phyloP scores from a whole-genome alignment of 257 asterid species.

The Primulina eburnea region DNA sequence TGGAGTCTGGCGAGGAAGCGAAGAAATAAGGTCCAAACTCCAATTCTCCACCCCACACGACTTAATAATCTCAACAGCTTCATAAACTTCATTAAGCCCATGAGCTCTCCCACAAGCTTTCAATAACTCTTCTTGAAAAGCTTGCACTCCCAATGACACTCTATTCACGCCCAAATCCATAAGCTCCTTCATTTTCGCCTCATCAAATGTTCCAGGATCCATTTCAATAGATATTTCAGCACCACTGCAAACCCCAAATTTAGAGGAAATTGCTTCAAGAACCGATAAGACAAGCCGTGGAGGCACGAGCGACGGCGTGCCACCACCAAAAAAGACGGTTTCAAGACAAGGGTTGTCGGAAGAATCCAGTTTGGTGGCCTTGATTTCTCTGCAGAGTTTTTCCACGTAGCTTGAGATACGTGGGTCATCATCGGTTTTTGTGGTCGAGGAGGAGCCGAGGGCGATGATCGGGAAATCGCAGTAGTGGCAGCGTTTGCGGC shows the following conservation, averaged over 20 bases:
- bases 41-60: conserved; percentile 68
- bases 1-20: conserved; percentile 77
- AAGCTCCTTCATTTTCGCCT: conserved; percentile 47
- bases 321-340: conserved; percentile 91
- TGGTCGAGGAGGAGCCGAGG: conserved; percentile 50
- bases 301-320: conserved; percentile 93
- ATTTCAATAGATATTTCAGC: conserved; percentile 98
- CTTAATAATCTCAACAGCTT: conserved; percentile 70
- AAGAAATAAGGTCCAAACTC: conserved; percentile 90
- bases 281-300: conserved; percentile 58
- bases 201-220: conserved; percentile 96
- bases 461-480: conserved; percentile 95
- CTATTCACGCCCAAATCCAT: conserved; percentile 73
- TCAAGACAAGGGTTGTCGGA: conserved; percentile 58
- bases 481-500: conserved; percentile 95
- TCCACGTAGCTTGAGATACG: conserved; percentile 64
- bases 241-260: conserved; percentile 51
- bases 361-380: conserved; percentile 44
- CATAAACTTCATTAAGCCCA: conserved; percentile 63
- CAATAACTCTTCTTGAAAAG: conserved; percentile 77
- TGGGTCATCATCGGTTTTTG: conserved; percentile 40
- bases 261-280: conserved; percentile 52
- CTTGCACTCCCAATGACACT: conserved; percentile 93
- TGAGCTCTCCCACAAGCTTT: conserved; percentile 95
- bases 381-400: conserved; percentile 65